Conservation (phyloP, 2,329 filamentous ascomycete genomes). For the Ilyonectria robusta region DNA sequence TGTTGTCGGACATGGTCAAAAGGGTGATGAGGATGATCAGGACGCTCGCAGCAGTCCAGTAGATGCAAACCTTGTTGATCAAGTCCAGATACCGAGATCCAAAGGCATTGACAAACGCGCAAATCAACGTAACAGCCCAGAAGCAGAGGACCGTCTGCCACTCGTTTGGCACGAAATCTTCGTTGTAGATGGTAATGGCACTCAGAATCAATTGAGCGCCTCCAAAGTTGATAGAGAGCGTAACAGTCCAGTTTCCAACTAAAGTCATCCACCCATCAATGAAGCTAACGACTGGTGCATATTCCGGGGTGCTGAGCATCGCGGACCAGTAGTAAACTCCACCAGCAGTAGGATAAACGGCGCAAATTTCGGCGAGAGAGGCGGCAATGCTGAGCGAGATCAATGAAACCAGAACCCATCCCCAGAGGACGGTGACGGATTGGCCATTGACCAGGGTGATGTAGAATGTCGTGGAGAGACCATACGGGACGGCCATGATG, state of each 20-base stretch:
- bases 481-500: conserved; percentile 66
- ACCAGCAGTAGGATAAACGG: conserved; percentile 72
- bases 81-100: conserved; percentile 69
- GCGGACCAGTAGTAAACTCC: conserved; percentile 83
- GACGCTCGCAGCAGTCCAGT: conserved; percentile 80
- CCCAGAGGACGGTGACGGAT: conserved; percentile 80
- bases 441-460: conserved; percentile 77
- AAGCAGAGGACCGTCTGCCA: conserved; percentile 85
- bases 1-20: conserved; percentile 74
- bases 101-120: conserved; percentile 77
- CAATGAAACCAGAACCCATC: conserved; percentile 72
- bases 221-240: conserved; percentile 77
- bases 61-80: conserved; percentile 79
- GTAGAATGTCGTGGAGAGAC: conserved; percentile 62
- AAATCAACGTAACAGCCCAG: conserved; percentile 73
- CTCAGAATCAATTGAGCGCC: conserved; percentile 78
- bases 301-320: conserved; percentile 71
- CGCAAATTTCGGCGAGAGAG: conserved; percentile 80
- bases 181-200: conserved; percentile 74
- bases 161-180: conserved; percentile 68
- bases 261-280: conserved; percentile 82
- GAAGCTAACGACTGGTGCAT: conserved; percentile 76
- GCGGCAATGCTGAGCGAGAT: conserved; percentile 81
- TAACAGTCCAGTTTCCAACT: conserved; percentile 78
- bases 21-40: conserved; percentile 78